Evolutionary conservation across 768 basidiomycete species (phyloP).

Genomic region (Rhodotorula sphaerocarpa): DNA sequence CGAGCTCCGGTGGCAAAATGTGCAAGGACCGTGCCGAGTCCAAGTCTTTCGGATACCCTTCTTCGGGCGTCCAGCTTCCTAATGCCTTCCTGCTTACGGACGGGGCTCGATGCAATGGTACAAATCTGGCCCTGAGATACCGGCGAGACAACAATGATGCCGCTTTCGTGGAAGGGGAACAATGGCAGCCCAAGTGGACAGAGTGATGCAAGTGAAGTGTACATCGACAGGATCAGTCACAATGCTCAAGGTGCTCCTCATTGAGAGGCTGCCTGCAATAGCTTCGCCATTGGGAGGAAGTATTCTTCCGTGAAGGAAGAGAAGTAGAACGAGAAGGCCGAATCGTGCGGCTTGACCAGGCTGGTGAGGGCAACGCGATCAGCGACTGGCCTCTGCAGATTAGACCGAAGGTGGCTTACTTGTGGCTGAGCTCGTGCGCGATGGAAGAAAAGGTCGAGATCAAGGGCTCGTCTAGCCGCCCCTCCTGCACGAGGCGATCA

Average conservation of each 20-base stretch:
- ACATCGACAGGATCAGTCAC: too few relatives aligned
- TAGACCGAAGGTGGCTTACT: conserved; percentile 41
- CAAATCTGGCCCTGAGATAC: too few relatives aligned
- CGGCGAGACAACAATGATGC: background rate
- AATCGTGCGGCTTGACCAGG: conserved; percentile 66
- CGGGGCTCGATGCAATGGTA: too few relatives aligned
- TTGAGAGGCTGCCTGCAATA: conserved; percentile 26
- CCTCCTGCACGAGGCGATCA: conserved; percentile 57
- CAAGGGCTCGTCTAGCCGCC: conserved; percentile 56
- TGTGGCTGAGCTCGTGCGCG: conserved; percentile 65
- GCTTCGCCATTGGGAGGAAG: conserved; percentile 41
- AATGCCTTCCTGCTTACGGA: too few relatives aligned
- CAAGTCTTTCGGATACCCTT: too few relatives aligned
- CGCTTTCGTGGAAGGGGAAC: too few relatives aligned
- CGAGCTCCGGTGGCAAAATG: too few relatives aligned
- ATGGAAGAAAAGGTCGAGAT: conserved; percentile 88
- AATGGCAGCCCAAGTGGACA: too few relatives aligned
- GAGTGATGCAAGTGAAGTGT: background rate
- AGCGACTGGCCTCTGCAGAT: too few relatives aligned
- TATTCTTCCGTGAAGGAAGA: conserved; percentile 72
- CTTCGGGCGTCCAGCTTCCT: too few relatives aligned
- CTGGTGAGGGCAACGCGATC: background rate
- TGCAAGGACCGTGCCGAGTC: too few relatives aligned
- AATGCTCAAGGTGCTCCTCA: too few relatives aligned
- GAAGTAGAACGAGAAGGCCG: conserved; percentile 90